phyloP scores from a whole-genome alignment of 192 early-diverging fungal genomes.

The Entomortierella chlamydospora region DNA sequence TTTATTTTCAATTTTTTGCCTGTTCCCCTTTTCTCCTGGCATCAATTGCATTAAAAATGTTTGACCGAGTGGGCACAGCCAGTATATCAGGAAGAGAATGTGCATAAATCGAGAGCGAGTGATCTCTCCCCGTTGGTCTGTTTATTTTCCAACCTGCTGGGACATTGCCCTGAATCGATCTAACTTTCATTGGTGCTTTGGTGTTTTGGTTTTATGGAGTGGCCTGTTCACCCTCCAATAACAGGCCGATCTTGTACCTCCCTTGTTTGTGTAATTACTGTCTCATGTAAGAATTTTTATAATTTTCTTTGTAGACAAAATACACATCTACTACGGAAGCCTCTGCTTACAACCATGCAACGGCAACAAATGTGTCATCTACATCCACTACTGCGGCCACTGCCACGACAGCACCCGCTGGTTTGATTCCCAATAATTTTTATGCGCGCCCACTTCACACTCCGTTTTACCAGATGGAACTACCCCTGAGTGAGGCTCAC shows the following conservation, averaged over 20 bases:
- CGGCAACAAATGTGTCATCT: neutral
- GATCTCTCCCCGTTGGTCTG: neutral
- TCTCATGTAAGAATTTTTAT: no score
- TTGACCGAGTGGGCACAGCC: no score
- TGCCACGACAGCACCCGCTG: constrained; percentile 2
- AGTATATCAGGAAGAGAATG: no score
- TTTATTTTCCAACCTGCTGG: neutral
- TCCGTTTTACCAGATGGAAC: constrained; percentile 36
- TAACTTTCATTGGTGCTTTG: constrained; percentile 22
- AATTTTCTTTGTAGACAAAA: neutral
- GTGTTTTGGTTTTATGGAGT: constrained; percentile 35
- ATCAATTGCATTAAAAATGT: neutral
- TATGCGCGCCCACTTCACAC: constrained; percentile 37
- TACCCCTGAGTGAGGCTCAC: constrained; percentile 11
- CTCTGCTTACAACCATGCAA: neutral
- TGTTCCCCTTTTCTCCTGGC: neutral
- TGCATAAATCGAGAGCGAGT: no score
- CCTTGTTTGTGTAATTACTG: no score
- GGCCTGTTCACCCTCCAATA: neutral
- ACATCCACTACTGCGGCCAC: neutral
- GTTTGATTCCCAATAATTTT: constrained; percentile 11
- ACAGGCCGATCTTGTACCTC: neutral
- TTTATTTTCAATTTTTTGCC: neutral
- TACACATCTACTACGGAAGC: neutral
- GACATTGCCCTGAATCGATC: neutral